These are phyloP conservation scores for Prunus armeniaca DNA, from an alignment of 306 rosid genomes.

Conservation along the genomic window DNA sequence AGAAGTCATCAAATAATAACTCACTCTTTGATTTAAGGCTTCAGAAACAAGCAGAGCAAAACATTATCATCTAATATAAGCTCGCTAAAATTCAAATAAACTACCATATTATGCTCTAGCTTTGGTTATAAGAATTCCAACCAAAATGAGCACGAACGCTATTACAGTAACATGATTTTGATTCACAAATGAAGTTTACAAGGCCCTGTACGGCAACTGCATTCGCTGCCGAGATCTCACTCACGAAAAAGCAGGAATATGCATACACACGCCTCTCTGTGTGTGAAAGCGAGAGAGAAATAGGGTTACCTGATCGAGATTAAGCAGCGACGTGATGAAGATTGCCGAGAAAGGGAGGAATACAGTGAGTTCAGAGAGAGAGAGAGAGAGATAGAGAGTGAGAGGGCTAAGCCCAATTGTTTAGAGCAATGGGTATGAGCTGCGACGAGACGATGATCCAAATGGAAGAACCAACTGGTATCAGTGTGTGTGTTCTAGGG, in stretches of 20 bases:
- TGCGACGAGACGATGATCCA: background rate
- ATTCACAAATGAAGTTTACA: background rate
- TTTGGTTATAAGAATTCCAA: background rate
- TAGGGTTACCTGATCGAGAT: background rate
- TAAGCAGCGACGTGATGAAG: background rate
- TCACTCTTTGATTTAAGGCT: background rate
- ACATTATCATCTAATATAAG: background rate
- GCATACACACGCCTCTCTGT: background rate
- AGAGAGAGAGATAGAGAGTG: background rate
- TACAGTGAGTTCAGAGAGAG: background rate
- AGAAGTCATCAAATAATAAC: background rate
- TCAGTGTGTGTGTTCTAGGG: background rate
- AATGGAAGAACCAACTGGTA: background rate
- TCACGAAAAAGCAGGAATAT: background rate
- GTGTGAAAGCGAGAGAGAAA: background rate
- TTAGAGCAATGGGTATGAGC: background rate
- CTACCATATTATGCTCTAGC: background rate
- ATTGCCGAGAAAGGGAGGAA: background rate
- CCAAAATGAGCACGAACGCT: slow-evolving; percentile 9
- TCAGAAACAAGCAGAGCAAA: background rate
- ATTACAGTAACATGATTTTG: background rate
- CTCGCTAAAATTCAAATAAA: background rate
- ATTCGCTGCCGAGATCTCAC: background rate
- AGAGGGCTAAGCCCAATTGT: slow-evolving; percentile 1
- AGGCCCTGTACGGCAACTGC: background rate